These are phyloP conservation scores for Backusella morwellensis DNA, from an alignment of 192 early-diverging fungal species.

Conservation along the genomic window DNA sequence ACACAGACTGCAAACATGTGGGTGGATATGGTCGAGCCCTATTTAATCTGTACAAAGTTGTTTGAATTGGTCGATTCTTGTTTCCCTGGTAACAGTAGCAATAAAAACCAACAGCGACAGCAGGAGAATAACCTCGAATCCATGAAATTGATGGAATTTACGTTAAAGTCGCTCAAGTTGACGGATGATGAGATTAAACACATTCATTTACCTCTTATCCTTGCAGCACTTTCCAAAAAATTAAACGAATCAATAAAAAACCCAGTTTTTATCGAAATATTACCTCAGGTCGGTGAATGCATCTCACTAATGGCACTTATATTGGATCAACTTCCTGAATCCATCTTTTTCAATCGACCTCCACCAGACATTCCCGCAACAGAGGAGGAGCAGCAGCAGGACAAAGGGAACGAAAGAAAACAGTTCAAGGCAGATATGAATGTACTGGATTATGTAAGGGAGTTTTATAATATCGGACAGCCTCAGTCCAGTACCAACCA, in stretches of 20 bases:
- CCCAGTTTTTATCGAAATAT: slow-evolving; percentile 18
- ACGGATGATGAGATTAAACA: slow-evolving; percentile 81
- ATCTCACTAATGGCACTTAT: slow-evolving; percentile 32
- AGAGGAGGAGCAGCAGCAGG: neutral
- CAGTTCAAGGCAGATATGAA: slow-evolving; percentile 39
- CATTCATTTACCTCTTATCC: slow-evolving; percentile 79
- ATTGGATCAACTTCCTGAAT: slow-evolving; percentile 33
- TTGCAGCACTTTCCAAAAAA: slow-evolving; percentile 55
- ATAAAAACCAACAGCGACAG: neutral
- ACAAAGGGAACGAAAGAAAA: neutral
- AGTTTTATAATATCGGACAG: slow-evolving; percentile 37
- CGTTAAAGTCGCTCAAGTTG: slow-evolving; percentile 71
- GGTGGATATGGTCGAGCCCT: slow-evolving; percentile 86
- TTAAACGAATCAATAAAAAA: slow-evolving; percentile 22
- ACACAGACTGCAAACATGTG: slow-evolving; percentile 87
- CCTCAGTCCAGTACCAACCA: neutral
- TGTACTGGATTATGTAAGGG: slow-evolving; percentile 46
- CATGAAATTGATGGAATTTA: slow-evolving; percentile 66
- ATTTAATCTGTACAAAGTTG: slow-evolving; percentile 77
- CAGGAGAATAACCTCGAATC: slow-evolving; percentile 22
- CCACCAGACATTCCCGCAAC: neutral
- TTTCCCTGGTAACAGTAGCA: slow-evolving; percentile 24
- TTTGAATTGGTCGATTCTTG: slow-evolving; percentile 50
- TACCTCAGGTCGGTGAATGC: slow-evolving; percentile 31
- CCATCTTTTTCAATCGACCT: slow-evolving; percentile 28